phyloP scores from a whole-genome alignment of 805 yeast species.

The Saturnispora serradocipensis region DNA sequence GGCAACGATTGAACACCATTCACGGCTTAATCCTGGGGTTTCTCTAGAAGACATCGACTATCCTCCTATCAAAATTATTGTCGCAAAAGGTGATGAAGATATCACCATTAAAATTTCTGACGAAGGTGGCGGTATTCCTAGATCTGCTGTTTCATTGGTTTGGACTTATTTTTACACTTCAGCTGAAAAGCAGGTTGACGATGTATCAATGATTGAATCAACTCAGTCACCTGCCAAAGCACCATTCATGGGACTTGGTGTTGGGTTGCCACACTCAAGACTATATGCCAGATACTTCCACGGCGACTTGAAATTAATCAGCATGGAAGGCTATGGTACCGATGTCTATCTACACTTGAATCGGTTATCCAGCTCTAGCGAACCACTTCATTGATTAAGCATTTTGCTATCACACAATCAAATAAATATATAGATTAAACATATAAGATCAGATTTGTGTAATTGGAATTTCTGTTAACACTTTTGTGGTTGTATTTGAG shows the following conservation, averaged over 20 bases:
- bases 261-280: conserved; percentile 80
- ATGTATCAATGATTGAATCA: not conserved
- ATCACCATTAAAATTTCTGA: conserved; percentile 85
- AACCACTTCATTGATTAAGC: conserved; percentile 44
- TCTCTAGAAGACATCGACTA: conserved; percentile 55
- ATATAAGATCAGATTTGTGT: not conserved
- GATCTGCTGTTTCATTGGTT: conserved; percentile 72
- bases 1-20: conserved; percentile 79
- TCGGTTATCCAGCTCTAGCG: conserved; percentile 62
- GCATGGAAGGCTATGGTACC: conserved; percentile 93
- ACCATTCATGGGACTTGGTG: conserved; percentile 93
- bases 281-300: conserved; percentile 86
- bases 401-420: not conserved
- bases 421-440: not conserved
- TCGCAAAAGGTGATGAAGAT: conserved; percentile 83
- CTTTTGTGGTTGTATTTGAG: too few relatives aligned
- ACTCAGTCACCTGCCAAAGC: conserved; percentile 36
- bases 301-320: conserved; percentile 76
- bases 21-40: conserved; percentile 41
- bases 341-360: conserved; percentile 85
- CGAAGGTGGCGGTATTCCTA: conserved; percentile 90
- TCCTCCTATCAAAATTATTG: conserved; percentile 80
- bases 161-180: conserved; percentile 93
- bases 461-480: not conserved
- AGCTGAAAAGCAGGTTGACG: conserved; percentile 46